These are phyloP conservation scores for Colletotrichum endophyticum DNA, from an alignment of 2,329 filamentous ascomycete species.

Conservation along the genomic window DNA sequence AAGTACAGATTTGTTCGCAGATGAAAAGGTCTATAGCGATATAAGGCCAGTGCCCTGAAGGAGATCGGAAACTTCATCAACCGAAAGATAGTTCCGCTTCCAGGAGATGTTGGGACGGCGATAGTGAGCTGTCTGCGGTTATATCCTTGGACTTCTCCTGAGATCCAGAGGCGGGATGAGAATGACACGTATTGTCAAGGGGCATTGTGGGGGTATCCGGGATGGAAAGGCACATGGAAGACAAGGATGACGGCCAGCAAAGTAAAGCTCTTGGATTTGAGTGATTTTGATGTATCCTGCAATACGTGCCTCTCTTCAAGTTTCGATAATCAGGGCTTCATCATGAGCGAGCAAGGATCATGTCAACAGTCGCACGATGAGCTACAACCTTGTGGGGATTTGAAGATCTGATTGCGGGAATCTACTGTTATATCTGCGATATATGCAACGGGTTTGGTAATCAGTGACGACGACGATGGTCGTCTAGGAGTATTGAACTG, in stretches of 20 bases:
- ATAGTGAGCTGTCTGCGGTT: no score
- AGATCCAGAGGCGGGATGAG: not conserved
- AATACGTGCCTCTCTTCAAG: no score
- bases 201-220: no score
- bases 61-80: accelerated
- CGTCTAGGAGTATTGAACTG: accelerated
- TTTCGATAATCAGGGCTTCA: no score
- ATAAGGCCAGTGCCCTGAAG: not conserved
- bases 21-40: not conserved
- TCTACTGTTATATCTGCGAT: no score
- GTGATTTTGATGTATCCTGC: no score
- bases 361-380: no score
- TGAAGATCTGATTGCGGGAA: no score
- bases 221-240: not conserved
- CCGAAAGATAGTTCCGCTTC: not conserved
- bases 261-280: no score
- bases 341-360: no score
- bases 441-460: not conserved
- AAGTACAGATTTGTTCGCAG: not conserved
- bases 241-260: no score
- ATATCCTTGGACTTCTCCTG: not conserved
- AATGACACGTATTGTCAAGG: not conserved
- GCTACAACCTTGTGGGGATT: no score
- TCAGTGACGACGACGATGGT: not conserved
- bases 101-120: accelerated